Evolutionary conservation across 305 asterid genomes (phyloP).

Genomic region (Solanum hybrid): DNA sequence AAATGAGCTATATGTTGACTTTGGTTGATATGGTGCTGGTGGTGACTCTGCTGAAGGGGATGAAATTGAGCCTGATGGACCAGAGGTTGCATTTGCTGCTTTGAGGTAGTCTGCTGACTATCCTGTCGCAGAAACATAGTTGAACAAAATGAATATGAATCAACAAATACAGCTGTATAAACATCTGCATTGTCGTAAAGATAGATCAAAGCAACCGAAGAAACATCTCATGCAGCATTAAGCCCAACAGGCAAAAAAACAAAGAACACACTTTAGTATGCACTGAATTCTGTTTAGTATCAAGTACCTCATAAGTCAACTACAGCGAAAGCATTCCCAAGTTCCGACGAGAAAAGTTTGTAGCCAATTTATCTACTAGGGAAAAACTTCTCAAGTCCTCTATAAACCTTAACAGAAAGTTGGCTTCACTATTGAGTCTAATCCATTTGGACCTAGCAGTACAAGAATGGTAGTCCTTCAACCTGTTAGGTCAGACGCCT

Average conservation of each 20-base stretch:
- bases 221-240: background rate
- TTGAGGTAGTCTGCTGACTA: constrained; percentile 43
- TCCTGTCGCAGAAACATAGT: constrained; percentile 24
- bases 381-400: background rate
- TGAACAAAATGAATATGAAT: background rate
- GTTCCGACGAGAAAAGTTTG: background rate
- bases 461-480: background rate
- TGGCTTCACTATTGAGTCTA: background rate
- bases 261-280: background rate
- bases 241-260: background rate
- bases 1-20: constrained; percentile 50
- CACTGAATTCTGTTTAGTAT: background rate
- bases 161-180: background rate
- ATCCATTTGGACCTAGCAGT: background rate
- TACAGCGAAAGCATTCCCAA: background rate
- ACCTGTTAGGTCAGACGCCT: background rate
- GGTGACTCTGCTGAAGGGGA: constrained; percentile 53
- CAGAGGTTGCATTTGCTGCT: constrained; percentile 59
- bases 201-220: background rate
- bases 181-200: background rate
- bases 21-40: constrained; percentile 57
- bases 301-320: background rate
- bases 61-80: constrained; percentile 61
- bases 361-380: background rate
- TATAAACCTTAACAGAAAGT: background rate